phyloP scores from a whole-genome alignment of 805 yeast species.

The Yarrowia divulgata region DNA sequence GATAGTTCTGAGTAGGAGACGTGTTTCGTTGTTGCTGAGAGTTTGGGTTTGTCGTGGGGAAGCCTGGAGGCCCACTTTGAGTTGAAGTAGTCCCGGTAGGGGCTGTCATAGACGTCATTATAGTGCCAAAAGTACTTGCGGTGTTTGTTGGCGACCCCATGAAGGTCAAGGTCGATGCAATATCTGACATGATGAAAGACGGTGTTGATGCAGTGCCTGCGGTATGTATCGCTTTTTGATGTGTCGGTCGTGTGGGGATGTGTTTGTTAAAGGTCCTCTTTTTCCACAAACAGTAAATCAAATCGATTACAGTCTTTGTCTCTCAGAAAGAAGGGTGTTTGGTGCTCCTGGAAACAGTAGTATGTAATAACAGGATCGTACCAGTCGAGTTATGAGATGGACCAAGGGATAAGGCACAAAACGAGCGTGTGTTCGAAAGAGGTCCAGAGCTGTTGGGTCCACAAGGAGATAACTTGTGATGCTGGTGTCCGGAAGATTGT shows the following conservation, averaged over 20 bases:
- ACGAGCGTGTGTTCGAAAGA: neutral
- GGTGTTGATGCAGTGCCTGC: neutral
- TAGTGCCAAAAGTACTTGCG: neutral
- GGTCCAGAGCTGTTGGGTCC: neutral
- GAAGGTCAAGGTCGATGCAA: neutral
- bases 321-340: too few relatives aligned
- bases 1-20: slow-evolving; percentile 22
- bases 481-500: too few relatives aligned
- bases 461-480: neutral
- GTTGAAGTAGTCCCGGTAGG: neutral
- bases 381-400: neutral
- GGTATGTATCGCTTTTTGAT: neutral
- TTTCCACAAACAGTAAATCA: neutral
- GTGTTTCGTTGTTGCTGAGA: slow-evolving; percentile 16
- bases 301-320: neutral
- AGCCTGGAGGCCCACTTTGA: slow-evolving; percentile 1
- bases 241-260: neutral
- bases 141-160: neutral
- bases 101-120: neutral
- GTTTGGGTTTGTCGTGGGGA: slow-evolving; percentile 32
- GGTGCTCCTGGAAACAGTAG: too few relatives aligned
- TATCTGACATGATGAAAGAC: neutral
- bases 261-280: neutral
- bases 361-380: too few relatives aligned
- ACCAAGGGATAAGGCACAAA: neutral